These are phyloP conservation scores for Fagus sylvatica DNA, from an alignment of 306 rosid genomes.

Conservation along the genomic window DNA sequence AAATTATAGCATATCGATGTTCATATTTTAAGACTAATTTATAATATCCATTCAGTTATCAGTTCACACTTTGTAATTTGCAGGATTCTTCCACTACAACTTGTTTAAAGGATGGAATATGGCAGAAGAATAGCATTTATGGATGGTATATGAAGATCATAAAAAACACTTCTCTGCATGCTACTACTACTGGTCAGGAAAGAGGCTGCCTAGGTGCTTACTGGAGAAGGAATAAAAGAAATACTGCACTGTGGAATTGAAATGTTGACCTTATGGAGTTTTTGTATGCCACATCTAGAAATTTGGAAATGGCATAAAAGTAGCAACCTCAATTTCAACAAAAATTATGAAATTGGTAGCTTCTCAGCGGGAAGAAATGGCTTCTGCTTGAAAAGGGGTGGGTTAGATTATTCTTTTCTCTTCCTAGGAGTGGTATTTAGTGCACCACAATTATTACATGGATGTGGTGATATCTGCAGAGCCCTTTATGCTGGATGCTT, in stretches of 20 bases:
- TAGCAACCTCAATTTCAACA: neutral
- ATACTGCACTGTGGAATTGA: neutral
- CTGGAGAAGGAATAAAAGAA: slow-evolving; percentile 20
- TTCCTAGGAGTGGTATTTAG: neutral
- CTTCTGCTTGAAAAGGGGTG: neutral
- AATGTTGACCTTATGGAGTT: neutral
- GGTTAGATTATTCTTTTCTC: neutral
- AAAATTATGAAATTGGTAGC: neutral
- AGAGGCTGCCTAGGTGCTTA: slow-evolving; percentile 16
- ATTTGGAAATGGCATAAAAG: neutral
- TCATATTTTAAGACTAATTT: slow-evolving; percentile 21
- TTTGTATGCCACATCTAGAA: slow-evolving; percentile 2
- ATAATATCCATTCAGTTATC: slow-evolving; percentile 29
- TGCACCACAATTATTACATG: neutral
- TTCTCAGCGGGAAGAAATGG: neutral
- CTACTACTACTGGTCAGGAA: slow-evolving; percentile 25
- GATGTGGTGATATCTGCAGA: neutral
- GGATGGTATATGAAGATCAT: slow-evolving; percentile 15
- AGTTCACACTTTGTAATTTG: slow-evolving; percentile 42
- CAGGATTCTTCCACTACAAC: slow-evolving; percentile 35
- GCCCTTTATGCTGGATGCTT: neutral
- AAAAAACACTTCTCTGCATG: slow-evolving; percentile 10
- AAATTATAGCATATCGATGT: slow-evolving; percentile 19
- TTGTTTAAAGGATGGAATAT: slow-evolving; percentile 33
- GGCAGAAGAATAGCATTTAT: slow-evolving; percentile 15